Conservation (phyloP, 1,284 basidiomycete species). For the Rhizopogon hawkerae region DNA sequence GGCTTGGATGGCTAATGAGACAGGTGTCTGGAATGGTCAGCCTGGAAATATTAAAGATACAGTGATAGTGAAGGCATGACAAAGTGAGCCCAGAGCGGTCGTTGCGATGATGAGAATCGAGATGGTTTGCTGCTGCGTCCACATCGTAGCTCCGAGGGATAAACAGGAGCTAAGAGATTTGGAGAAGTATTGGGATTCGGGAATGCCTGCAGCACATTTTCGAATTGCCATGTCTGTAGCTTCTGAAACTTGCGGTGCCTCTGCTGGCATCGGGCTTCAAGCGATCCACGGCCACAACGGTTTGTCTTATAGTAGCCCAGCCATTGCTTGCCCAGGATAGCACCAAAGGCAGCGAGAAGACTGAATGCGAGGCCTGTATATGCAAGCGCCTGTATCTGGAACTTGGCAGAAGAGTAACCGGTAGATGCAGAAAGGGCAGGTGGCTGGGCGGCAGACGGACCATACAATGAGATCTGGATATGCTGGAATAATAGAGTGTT, state of each 20-base stretch:
- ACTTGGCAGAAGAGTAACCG: constrained; percentile 3
- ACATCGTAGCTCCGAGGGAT: not conserved
- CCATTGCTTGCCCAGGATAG: constrained; percentile 11
- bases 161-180: not conserved
- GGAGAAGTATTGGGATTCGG: not conserved
- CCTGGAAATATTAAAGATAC: not conserved
- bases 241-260: not conserved
- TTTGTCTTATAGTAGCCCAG: constrained; percentile 2
- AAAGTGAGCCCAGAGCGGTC: not conserved
- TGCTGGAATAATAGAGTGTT: constrained; percentile 7
- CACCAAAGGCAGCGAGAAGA: constrained; percentile 12
- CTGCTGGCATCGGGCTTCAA: constrained; percentile 1
- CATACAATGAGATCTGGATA: too few relatives aligned
- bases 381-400: constrained; percentile 9
- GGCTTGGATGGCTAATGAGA: too few relatives aligned
- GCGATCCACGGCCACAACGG: not conserved
- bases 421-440: constrained; percentile 2
- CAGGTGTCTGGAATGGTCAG: not conserved
- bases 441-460: not conserved
- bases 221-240: not conserved
- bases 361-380: constrained; percentile 7
- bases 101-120: not conserved
- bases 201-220: not conserved
- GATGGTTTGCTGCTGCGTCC: not conserved
- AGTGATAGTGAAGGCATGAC: not conserved